A percentile compares a stretch with the other conserved stretches of the same genome.
Evolutionary conservation across 2,329 filamentous ascomycete species (phyloP).

Genomic region (Emmonsiellopsis sp.): DNA sequence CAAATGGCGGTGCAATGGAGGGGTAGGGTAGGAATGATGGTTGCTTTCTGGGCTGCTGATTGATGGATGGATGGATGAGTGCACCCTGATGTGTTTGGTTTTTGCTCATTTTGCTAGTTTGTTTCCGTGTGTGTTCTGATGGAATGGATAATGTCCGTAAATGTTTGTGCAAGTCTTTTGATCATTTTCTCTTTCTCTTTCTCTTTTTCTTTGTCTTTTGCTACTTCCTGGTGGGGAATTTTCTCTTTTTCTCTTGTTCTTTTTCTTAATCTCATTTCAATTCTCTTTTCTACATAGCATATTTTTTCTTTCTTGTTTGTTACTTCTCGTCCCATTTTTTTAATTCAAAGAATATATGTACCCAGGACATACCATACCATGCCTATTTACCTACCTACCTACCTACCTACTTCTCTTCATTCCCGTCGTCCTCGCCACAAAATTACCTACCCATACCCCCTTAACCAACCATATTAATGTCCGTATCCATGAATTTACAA

Average conservation of each 20-base stretch:
- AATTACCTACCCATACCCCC: too few species aligned
- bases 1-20: slow-evolving; percentile 18
- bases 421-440: too few species aligned
- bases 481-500: too few species aligned
- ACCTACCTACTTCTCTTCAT: not conserved
- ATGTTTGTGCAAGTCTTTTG: not conserved
- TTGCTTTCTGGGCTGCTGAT: not conserved
- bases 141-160: not conserved
- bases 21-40: slow-evolving; percentile 14
- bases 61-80: not conserved
- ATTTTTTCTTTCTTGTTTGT: slow-evolving; percentile 8
- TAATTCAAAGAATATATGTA: too few species aligned
- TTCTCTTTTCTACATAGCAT: not conserved
- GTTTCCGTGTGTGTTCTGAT: slow-evolving; percentile 4
- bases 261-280: not conserved
- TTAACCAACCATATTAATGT: too few species aligned
- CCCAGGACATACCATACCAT: too few species aligned
- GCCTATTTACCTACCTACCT: slow-evolving; percentile 4
- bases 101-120: not conserved
- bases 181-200: not conserved
- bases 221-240: not conserved
- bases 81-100: not conserved
- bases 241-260: not conserved
- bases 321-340: not conserved
- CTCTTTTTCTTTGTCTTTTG: not conserved